Evolutionary conservation across 2,329 filamentous ascomycete genomes (phyloP), one percentile per base, ranked within the genome.

Genomic region (Pestalotiopsis fici): DNA sequence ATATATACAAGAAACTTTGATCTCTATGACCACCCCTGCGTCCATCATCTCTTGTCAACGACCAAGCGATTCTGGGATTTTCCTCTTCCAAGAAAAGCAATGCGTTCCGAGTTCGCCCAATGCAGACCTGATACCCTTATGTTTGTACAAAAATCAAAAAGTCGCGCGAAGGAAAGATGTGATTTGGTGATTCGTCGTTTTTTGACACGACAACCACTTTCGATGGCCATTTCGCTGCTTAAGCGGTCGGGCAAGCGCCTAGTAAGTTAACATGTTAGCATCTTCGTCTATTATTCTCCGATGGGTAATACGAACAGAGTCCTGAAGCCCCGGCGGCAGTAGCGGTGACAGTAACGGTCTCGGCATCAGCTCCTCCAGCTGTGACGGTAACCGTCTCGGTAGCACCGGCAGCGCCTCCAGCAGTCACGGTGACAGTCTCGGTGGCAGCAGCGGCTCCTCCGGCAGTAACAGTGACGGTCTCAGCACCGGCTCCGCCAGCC

Each of bases 1-100:
- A 66, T 7, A 73, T 67, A 25, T 60, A 65, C 47, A 50, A 65
- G 66, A 70, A 62, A 70, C 66, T n/a, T 65, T 64, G 25, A 37
- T 55, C 23, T 71, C 71, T n/a, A 68, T 66, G 3, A 27, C 66
- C 4, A 71, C 55, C 18, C 18, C 43, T 50, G 15, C 18, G n/a
- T 50, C 43, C 43, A n/a, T 50, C 43, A 4, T 50, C 43, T 50
- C 9, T 50, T 50, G 4, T 50, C 43, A 9, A 9, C 43, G 18
- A 50, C 43, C n/a, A n/a, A n/a, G n/a, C n/a, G n/a, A n/a, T n/a
- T n/a, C n/a, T n/a, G n/a, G n/a, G n/a, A n/a, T n/a, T n/a, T n/a
- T n/a, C n/a, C 43, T 11, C 43, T 18, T 18, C 18, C 9, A 18
- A 50, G 21, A 50, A 50, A 23, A 50, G n/a, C 43, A 50, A 50